Base-by-base conservation (phyloP, 176 grass and related monocot species). In the Themeda triandra region DNA sequence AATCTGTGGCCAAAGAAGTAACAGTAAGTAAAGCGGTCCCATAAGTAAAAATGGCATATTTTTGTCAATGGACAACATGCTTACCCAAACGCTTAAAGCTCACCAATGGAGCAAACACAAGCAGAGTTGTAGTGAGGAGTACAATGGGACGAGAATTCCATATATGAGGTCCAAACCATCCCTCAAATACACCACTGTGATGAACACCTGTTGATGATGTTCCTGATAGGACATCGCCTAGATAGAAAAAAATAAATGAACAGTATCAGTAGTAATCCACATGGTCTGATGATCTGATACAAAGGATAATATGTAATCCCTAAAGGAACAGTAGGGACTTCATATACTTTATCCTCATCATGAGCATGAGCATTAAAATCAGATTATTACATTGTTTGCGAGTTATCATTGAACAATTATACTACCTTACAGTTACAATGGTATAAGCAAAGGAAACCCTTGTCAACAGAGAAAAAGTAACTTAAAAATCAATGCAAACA, bases 41-140 rank as follows among this genome's bases (percentile, higher is more conserved):
- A 49, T 53, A 71, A n/a, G 23, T 11, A 45, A 60, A 70, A 23
- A 32, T 49, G 48, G 9, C 18, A 91, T 56, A 77, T 2, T 79
- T 65, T 14, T 18, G 24, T 33, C 29, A 70, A 64, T 70, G 65
- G 7, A 54, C n/a, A 63, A 25, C 24, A 69, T 7, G 92, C 87
- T 86, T 77, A 98, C 96, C 96, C 40, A 98, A 72, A 76, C 68
- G 89, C 71, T 92, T 98, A 76, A 98, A 89, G 85, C 87, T 91
- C 84, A 94, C 87, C 69, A 98, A 86, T 15, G 96, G 96, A 85
- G 87, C 87, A 84, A 98, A 90, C 32, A 98, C 92, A n/a, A 86
- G 62, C 77, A 98, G 75, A 76, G 89, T 89, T 59, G 92, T 93
- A 49, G 90, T 74, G 25, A 95, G 89, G 42, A 98, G 92, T 74